These are phyloP conservation scores for Orbilia brochopaga DNA, from an alignment of 2,329 filamentous ascomycete genomes.

Conservation along the genomic window DNA sequence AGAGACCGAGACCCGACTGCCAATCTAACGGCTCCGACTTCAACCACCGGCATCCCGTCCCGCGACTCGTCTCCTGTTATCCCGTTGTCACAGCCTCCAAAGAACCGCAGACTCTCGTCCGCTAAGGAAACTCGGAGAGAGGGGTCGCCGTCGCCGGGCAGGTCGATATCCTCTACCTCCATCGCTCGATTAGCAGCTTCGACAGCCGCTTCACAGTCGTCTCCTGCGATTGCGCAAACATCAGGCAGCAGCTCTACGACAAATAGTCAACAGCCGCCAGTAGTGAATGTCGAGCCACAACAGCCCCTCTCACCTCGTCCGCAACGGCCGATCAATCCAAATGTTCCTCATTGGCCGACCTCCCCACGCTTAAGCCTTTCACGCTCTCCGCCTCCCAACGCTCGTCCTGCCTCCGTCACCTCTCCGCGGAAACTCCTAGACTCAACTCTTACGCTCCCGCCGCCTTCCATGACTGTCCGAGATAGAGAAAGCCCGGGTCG, in stretches of 20 bases:
- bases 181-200: conserved; percentile 38
- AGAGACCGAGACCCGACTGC: conserved; percentile 32
- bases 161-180: conserved; percentile 46
- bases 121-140: conserved; percentile 35
- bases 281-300: conserved; percentile 24
- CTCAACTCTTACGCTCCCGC: conserved; percentile 49
- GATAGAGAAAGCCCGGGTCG: conserved; percentile 49
- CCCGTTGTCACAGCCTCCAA: conserved; percentile 34
- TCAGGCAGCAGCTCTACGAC: conserved; percentile 11
- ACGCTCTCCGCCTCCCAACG: conserved; percentile 53
- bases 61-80: conserved; percentile 47
- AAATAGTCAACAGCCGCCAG: conserved; percentile 15
- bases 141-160: conserved; percentile 44
- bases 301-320: conserved; percentile 49
- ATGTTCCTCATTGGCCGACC: conserved; percentile 54
- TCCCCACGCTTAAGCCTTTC: conserved; percentile 53
- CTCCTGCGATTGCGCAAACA: conserved; percentile 46
- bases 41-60: conserved; percentile 42
- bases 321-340: conserved; percentile 50
- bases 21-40: conserved; percentile 26
- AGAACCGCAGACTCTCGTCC: conserved; percentile 47
- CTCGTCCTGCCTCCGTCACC: conserved; percentile 51
- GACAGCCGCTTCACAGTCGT: conserved; percentile 33
- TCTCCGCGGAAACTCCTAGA: conserved; percentile 51
- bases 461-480: conserved; percentile 38